Evolutionary conservation across 495 filamentous ascomycete genomes (phyloP).

Genomic region (Pyrenula massariospora): DNA sequence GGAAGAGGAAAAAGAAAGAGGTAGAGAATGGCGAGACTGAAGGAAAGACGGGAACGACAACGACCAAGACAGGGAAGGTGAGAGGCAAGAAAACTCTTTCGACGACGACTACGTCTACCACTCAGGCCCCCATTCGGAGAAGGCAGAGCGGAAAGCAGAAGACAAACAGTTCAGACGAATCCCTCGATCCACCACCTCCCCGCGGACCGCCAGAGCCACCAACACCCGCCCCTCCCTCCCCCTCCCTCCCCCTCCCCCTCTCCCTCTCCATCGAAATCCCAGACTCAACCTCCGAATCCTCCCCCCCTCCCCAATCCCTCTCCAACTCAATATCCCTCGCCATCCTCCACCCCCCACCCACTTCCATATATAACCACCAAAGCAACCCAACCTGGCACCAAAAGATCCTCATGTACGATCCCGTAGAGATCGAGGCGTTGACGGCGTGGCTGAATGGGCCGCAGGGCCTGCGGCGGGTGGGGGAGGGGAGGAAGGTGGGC

Average conservation of each 20-base stretch:
- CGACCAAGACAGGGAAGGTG: conserved; percentile 1
- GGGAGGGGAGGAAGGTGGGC: conserved; percentile 47
- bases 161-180: background rate
- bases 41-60: background rate
- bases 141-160: background rate
- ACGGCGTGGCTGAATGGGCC: conserved; percentile 65
- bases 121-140: background rate
- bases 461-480: conserved; percentile 47
- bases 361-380: conserved; percentile 4
- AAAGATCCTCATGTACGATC: conserved; percentile 90
- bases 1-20: background rate
- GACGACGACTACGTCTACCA: background rate
- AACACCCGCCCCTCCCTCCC: conserved; percentile 7
- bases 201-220: background rate
- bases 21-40: background rate
- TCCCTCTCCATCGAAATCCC: background rate
- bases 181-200: background rate
- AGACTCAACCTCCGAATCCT: conserved; percentile 12
- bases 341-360: conserved; percentile 34
- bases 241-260: background rate
- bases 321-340: conserved; percentile 55
- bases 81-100: conserved; percentile 6
- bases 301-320: conserved; percentile 23
- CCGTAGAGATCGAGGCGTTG: conserved; percentile 80
- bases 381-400: conserved; percentile 61